Conservation (phyloP, 148 eudicot genomes). For the Suaeda aralocaspica region DNA sequence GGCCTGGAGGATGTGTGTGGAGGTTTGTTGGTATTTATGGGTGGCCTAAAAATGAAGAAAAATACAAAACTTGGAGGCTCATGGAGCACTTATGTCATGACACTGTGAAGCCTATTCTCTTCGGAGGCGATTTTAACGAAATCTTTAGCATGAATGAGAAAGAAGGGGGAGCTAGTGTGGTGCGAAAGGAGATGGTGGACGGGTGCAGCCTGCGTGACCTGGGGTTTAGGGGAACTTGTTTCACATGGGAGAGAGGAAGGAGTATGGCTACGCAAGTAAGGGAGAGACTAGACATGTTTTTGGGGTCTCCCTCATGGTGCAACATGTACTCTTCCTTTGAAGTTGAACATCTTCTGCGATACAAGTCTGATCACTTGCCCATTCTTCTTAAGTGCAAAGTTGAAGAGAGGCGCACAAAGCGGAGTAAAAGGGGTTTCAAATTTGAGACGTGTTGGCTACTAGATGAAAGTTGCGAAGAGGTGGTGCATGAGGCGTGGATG, state of each 20-base stretch:
- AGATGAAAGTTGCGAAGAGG: neutral
- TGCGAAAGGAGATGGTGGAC: neutral
- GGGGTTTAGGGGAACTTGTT: neutral
- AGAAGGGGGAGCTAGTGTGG: neutral
- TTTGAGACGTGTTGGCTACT: neutral
- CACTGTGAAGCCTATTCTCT: neutral
- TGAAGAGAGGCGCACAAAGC: neutral
- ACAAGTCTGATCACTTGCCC: neutral
- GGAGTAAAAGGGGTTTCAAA: neutral
- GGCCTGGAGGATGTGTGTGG: neutral
- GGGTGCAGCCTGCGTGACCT: neutral
- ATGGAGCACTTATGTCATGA: neutral
- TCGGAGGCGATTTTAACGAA: neutral
- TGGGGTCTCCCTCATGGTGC: neutral
- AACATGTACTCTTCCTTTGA: neutral
- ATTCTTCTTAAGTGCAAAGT: neutral
- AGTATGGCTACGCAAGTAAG: neutral
- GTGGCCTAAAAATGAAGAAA: neutral
- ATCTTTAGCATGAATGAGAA: neutral
- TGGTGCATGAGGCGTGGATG: neutral
- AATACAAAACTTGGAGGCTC: neutral
- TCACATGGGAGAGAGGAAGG: neutral
- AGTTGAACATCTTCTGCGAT: neutral
- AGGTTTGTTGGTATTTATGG: neutral
- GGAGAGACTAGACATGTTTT: neutral